These are phyloP conservation scores for Linum tenue DNA, from an alignment of 345 rosid genomes.

Conservation along the genomic window DNA sequence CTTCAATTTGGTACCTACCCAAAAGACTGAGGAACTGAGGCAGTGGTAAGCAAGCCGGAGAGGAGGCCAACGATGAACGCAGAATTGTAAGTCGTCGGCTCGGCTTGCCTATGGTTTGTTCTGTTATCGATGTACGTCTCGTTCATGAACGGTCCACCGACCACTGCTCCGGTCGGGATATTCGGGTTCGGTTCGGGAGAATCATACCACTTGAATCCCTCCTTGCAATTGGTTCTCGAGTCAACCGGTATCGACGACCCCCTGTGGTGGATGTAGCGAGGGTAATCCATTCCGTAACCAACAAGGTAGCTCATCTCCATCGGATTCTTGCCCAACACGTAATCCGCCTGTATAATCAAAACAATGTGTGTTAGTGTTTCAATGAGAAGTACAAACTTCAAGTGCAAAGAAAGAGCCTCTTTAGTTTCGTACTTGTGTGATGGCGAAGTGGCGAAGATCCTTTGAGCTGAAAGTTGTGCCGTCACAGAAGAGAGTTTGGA, in stretches of 20 bases:
- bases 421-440: constrained; percentile 9
- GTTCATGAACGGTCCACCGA: constrained; percentile 17
- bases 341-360: constrained; percentile 14
- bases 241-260: constrained; percentile 20
- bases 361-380: background rate
- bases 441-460: constrained; percentile 15
- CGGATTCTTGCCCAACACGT: constrained; percentile 19
- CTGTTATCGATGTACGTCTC: constrained; percentile 14
- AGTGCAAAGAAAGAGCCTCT: background rate
- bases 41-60: constrained; percentile 10
- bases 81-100: constrained; percentile 17
- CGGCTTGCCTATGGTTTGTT: constrained; percentile 11
- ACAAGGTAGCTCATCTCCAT: constrained; percentile 19
- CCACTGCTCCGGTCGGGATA: constrained; percentile 16
- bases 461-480: constrained; percentile 15
- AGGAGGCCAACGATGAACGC: constrained; percentile 20
- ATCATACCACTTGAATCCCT: constrained; percentile 18
- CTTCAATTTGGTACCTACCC: background rate
- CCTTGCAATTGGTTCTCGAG: constrained; percentile 8
- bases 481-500: constrained; percentile 14
- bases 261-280: constrained; percentile 15
- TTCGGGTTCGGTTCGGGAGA: constrained; percentile 15
- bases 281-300: constrained; percentile 12
- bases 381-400: background rate
- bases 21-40: constrained; percentile 4